Base-by-base conservation (phyloP, 2,329 filamentous ascomycete genomes). In the Aspergillus glaucus region DNA sequence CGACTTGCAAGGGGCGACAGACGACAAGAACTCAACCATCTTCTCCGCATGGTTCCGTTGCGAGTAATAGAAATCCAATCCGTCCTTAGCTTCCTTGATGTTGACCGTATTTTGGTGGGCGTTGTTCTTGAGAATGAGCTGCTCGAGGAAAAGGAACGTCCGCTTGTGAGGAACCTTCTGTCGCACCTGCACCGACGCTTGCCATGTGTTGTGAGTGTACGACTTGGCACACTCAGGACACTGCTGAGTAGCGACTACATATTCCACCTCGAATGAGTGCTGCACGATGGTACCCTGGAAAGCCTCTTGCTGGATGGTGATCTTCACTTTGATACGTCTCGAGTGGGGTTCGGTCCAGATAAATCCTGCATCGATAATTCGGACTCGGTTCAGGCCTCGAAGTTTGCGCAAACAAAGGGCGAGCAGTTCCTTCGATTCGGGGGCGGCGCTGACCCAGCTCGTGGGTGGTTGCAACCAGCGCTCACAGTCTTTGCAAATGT, bases 261-360 rank as follows among this genome's bases (percentile, higher is more conserved):
- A 98, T 67, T 94, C 83, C 15, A 97, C 90, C 73, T 97, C 92
- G 66, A 98, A 96, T 45, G 84, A 86, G 72, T 98, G 93, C 71
- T 98, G 93, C 61, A 98, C 66, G 51, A 86, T 84, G 8, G 81
- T 82, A 34, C 80, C 81, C 60, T 84, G 75, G 60, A 79, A 80
- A 39, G 80, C 80, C 66, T 85, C 79, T 57, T 82, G 79, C 64
- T 97, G 93, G 43, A 97, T 85, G 1, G 93, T 97, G 69, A 98
- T 85, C 76, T 96, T 96, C 68, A 97, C 85, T 73, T 91, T 94
- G 55, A 97, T 80, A 66, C 93, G 79, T 64, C 89, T 80, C 61
- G 91, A 96, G 74, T 98, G 93, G 9, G 93, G 92, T 71, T 98
- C 93, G 1, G 93, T 98, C 93, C 93, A 98, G 65, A 97, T 87